Conservation (phyloP, 2,329 filamentous ascomycete genomes). For the Cercospora beticola region DNA sequence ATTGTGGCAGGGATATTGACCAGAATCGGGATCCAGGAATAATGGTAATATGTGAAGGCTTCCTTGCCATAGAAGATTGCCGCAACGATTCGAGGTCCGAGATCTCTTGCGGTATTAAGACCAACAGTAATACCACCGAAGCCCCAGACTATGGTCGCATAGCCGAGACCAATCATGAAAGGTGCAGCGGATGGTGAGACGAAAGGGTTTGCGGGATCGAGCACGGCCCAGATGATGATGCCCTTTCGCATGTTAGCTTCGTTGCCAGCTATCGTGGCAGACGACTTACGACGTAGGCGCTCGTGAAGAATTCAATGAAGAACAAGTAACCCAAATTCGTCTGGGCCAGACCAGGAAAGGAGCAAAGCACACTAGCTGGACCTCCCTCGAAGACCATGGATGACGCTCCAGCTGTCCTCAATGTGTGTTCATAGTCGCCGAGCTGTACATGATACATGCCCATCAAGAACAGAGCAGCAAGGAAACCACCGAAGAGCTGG, state of each 20-base stretch:
- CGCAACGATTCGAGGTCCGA: slow-evolving; percentile 60
- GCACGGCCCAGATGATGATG: slow-evolving; percentile 57
- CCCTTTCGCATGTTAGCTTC: slow-evolving; percentile 29
- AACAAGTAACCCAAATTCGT: slow-evolving; percentile 58
- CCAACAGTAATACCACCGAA: slow-evolving; percentile 57
- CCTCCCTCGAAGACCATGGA: slow-evolving; percentile 48
- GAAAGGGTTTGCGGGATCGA: slow-evolving; percentile 61
- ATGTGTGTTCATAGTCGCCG: slow-evolving; percentile 41
- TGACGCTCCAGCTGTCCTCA: slow-evolving; percentile 41
- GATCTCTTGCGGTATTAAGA: slow-evolving; percentile 59
- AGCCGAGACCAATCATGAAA: slow-evolving; percentile 58
- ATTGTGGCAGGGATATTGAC: slow-evolving; percentile 59
- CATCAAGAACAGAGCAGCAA: slow-evolving; percentile 56
- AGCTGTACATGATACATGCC: slow-evolving; percentile 58
- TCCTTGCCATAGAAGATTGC: slow-evolving; percentile 58
- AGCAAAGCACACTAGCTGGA: slow-evolving; percentile 54
- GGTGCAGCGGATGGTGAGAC: slow-evolving; percentile 50
- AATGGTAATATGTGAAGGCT: slow-evolving; percentile 50
- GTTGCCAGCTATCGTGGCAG: slow-evolving; percentile 27
- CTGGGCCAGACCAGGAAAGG: slow-evolving; percentile 53
- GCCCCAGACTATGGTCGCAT: slow-evolving; percentile 54
- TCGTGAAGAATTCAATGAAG: slow-evolving; percentile 60
- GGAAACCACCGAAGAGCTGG: slow-evolving; percentile 57
- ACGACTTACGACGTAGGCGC: slow-evolving; percentile 49
- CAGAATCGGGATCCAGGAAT: slow-evolving; percentile 56